Evolutionary conservation across 2,329 filamentous ascomycete species (phyloP).

Genomic region (Colletotrichum orbiculare): DNA sequence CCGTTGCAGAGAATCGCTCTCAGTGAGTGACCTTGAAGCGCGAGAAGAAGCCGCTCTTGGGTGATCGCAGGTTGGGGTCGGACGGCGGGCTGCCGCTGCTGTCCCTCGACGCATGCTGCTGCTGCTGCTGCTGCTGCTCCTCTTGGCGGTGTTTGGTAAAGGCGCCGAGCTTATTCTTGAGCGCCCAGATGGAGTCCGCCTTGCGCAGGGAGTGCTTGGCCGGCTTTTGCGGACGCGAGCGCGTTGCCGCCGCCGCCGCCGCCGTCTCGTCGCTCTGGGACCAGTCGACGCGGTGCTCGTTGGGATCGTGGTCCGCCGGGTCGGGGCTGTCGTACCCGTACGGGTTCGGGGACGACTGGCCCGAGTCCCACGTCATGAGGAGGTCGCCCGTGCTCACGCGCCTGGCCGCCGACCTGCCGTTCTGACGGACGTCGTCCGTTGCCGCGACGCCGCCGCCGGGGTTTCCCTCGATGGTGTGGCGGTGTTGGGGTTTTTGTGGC

Average conservation of each 20-base stretch:
- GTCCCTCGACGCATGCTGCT: constrained; percentile 23
- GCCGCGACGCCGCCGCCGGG: constrained; percentile 26
- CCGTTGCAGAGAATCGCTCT: neutral
- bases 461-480: constrained; percentile 47
- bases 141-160: constrained; percentile 44
- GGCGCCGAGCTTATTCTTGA: constrained; percentile 55
- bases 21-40: constrained; percentile 50
- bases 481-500: constrained; percentile 31
- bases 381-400: constrained; percentile 53
- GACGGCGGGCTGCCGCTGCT: constrained; percentile 32
- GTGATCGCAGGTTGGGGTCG: constrained; percentile 39
- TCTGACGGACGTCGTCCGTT: constrained; percentile 20
- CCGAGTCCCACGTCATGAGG: constrained; percentile 37
- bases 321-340: constrained; percentile 40
- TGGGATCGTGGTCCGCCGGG: constrained; percentile 38
- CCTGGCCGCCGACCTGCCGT: constrained; percentile 40
- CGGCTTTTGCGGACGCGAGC: constrained; percentile 14
- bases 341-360: constrained; percentile 18
- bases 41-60: constrained; percentile 54
- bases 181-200: constrained; percentile 61
- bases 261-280: constrained; percentile 63
- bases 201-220: constrained; percentile 50
- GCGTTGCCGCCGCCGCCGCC: constrained; percentile 38
- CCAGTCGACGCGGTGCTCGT: constrained; percentile 65
- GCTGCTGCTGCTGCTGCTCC: constrained; percentile 41